These are phyloP conservation scores for Amauroascus niger DNA, from an alignment of 2,329 filamentous ascomycete genomes.

Conservation along the genomic window DNA sequence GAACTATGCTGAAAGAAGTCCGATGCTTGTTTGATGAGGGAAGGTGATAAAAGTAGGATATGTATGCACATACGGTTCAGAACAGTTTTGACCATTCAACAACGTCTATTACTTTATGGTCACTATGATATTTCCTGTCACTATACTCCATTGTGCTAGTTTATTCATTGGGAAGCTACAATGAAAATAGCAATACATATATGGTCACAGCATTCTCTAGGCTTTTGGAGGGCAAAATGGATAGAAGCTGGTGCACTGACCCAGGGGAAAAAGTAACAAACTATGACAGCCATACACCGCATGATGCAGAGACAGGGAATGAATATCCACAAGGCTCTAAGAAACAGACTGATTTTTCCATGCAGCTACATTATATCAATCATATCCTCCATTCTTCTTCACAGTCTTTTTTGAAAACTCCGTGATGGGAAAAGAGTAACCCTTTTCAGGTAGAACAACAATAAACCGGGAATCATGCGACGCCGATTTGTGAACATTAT, in stretches of 20 bases:
- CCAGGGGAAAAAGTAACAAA: not conserved
- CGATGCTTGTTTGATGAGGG: not conserved
- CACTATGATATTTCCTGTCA: no score
- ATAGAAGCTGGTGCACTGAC: not conserved
- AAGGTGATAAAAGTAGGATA: not conserved
- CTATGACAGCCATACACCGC: not conserved
- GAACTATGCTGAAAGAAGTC: not conserved
- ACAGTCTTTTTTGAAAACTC: slow-evolving; percentile 1
- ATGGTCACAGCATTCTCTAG: not conserved
- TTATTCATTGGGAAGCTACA: no score
- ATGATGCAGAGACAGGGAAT: not conserved
- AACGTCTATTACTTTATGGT: no score
- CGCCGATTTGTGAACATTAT: slow-evolving; percentile 6
- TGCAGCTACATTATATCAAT: slow-evolving; percentile 7
- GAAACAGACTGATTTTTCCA: not conserved
- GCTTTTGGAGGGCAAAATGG: not conserved
- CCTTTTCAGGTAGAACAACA: not conserved
- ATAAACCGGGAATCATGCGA: slow-evolving; percentile 7
- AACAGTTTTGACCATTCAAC: no score
- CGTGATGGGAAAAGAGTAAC: not conserved
- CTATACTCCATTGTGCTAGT: no score
- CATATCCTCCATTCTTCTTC: slow-evolving; percentile 4
- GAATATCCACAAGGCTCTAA: slow-evolving; percentile 3
- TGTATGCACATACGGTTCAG: no score
- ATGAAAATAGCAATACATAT: no score